These are phyloP conservation scores for Cubamyces sp. DNA, from an alignment of 768 basidiomycete species.

Conservation along the genomic window DNA sequence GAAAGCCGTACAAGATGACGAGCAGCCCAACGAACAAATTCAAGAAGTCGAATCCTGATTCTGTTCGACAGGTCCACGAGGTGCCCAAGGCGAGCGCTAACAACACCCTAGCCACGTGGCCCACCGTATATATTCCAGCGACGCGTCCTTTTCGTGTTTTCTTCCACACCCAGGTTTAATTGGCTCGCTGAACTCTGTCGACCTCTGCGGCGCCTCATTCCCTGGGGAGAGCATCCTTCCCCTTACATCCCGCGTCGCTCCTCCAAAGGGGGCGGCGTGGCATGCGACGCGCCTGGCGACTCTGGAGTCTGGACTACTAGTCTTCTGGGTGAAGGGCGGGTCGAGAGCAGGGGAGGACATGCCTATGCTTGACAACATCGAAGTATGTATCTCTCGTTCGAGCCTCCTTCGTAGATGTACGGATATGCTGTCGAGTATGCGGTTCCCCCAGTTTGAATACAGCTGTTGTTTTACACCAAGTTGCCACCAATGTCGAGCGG, in stretches of 20 bases:
- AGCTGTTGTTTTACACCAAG: no score
- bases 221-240: constrained; percentile 22
- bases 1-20: not conserved
- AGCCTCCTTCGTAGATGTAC: no score
- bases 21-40: no score
- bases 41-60: no score
- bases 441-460: no score
- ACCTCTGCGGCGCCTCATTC: constrained; percentile 26
- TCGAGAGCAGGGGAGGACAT: constrained; percentile 23
- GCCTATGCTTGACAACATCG: not conserved
- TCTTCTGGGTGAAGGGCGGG: constrained; percentile 9
- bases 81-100: not conserved
- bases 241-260: constrained; percentile 1
- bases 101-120: not conserved
- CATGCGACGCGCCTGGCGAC: constrained; percentile 9
- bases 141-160: not conserved
- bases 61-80: no score
- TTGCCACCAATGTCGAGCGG: no score
- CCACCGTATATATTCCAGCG: not conserved
- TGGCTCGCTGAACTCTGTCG: constrained; percentile 24
- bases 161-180: constrained; percentile 18
- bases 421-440: no score
- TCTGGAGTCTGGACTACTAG: not conserved
- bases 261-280: constrained; percentile 9
- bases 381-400: not conserved